Conservation (phyloP, 2,329 filamentous ascomycete species). For the Neodidymelliopsis sp. region DNA sequence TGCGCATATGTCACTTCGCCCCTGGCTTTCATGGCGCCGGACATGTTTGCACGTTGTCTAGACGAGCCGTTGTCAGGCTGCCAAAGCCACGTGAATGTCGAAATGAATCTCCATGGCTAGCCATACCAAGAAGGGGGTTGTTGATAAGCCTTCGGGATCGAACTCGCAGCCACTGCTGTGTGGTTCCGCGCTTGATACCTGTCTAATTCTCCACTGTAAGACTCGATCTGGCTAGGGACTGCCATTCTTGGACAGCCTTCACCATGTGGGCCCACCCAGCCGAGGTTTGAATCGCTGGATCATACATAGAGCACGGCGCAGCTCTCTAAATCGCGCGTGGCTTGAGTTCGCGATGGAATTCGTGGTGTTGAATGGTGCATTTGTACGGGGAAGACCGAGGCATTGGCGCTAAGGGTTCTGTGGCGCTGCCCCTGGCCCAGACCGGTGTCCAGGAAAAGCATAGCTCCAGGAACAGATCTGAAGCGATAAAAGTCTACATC, state of each 20-base stretch:
- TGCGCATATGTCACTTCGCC: conserved; percentile 20
- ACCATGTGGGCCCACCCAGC: neutral
- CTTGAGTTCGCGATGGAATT: conserved; percentile 13
- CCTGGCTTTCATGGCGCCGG: conserved; percentile 7
- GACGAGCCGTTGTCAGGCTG: conserved; percentile 6
- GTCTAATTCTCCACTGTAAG: neutral
- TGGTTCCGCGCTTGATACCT: conserved; percentile 18
- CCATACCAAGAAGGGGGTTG: neutral
- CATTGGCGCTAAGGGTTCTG: conserved; percentile 1
- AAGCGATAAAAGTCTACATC: conserved; percentile 4
- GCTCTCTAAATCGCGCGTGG: conserved; percentile 26
- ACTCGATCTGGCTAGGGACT: conserved; percentile 12
- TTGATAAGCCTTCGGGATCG: conserved; percentile 2
- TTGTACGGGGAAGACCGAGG: conserved; percentile 7
- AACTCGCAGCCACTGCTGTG: conserved; percentile 22
- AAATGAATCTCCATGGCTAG: conserved; percentile 2
- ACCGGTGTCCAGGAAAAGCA: conserved; percentile 14
- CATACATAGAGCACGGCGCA: conserved; percentile 13
- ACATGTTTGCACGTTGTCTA: conserved; percentile 6
- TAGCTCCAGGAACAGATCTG: conserved; percentile 16
- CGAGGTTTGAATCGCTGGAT: conserved; percentile 11
- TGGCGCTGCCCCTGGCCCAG: conserved; percentile 15
- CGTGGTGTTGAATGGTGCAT: conserved; percentile 23
- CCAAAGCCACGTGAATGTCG: conserved; percentile 1
- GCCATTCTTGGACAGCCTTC: neutral